Evolutionary conservation across 176 grass and related monocot species (phyloP).

Genomic region (Bothriochloa decipiens): DNA sequence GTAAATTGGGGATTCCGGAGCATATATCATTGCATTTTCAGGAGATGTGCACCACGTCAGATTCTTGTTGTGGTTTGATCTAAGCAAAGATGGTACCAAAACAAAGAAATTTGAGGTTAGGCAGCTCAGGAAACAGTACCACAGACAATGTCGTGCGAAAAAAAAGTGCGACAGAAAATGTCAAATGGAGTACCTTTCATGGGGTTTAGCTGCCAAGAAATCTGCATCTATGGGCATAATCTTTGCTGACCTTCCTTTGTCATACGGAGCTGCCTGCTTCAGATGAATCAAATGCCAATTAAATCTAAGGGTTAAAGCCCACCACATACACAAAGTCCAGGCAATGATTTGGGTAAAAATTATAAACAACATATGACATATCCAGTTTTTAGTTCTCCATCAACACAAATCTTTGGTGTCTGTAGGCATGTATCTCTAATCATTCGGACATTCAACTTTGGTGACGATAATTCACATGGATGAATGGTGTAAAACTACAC

Average conservation of each 20-base stretch:
- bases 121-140: background rate
- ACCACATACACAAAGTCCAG: background rate
- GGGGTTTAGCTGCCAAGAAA: constrained; percentile 60
- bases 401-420: background rate
- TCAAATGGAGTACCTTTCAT: constrained; percentile 67
- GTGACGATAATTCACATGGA: background rate
- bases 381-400: background rate
- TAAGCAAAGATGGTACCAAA: constrained; percentile 30
- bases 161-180: constrained; percentile 9
- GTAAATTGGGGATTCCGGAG: constrained; percentile 59
- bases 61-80: constrained; percentile 63
- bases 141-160: background rate
- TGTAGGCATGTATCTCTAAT: constrained; percentile 8
- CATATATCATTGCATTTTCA: constrained; percentile 59
- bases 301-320: background rate
- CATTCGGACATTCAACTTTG: background rate
- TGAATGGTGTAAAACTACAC: background rate
- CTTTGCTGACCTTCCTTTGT: constrained; percentile 65
- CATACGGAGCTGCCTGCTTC: constrained; percentile 45
- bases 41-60: constrained; percentile 62
- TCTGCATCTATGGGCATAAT: constrained; percentile 61
- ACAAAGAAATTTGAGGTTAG: constrained; percentile 28
- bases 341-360: background rate
- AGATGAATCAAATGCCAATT: constrained; percentile 33
- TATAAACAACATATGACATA: background rate